Conservation (phyloP, 129 eudicot genomes). For the Arctium lappa region DNA sequence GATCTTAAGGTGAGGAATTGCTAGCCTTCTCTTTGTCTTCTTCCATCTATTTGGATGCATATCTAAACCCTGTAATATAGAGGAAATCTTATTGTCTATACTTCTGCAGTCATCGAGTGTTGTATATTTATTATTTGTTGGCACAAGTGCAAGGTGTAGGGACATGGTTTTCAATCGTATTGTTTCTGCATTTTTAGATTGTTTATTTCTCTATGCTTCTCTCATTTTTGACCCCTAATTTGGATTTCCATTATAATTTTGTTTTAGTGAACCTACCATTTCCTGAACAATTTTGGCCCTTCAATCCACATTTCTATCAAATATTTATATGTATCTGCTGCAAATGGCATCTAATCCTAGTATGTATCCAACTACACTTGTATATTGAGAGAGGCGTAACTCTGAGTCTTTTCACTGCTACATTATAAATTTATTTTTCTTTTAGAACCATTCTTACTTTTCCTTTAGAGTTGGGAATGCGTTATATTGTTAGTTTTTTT, state of each 20-base stretch:
- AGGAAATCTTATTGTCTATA: background rate
- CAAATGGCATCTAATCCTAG: background rate
- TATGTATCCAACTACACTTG: background rate
- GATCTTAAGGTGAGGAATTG: constrained; percentile 67
- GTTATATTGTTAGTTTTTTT: background rate
- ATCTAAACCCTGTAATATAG: background rate
- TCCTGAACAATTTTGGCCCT: background rate
- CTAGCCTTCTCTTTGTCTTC: background rate
- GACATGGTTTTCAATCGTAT: background rate
- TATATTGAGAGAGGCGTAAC: background rate
- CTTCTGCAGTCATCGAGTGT: background rate
- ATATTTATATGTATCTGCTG: background rate
- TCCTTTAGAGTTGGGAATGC: background rate
- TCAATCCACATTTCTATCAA: background rate
- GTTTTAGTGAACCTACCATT: no score
- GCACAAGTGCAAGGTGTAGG: background rate
- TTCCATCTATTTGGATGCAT: background rate
- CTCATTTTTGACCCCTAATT: background rate
- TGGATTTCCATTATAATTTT: background rate
- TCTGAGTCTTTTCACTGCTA: background rate
- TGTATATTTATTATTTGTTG: background rate
- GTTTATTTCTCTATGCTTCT: background rate
- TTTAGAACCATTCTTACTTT: background rate
- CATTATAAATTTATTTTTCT: background rate
- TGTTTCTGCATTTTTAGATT: background rate